phyloP scores from a whole-genome alignment of 495 filamentous ascomycete genomes.

The Parathielavia hyrcaniae region DNA sequence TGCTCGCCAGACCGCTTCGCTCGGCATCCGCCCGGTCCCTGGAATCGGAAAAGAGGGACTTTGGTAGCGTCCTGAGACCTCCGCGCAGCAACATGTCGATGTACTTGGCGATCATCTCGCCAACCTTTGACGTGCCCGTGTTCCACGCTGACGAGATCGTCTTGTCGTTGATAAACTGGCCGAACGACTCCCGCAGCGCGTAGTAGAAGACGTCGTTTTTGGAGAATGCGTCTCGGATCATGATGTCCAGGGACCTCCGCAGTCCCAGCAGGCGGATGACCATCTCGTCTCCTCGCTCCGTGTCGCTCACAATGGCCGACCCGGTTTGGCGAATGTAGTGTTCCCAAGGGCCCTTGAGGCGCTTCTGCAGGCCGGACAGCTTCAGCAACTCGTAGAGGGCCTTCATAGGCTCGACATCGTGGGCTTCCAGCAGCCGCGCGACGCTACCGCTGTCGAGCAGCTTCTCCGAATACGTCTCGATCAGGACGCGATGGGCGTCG shows the following conservation, averaged over 20 bases:
- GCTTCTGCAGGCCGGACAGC: conserved; percentile 53
- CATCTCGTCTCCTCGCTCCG: conserved; percentile 75
- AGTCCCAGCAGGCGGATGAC: conserved; percentile 73
- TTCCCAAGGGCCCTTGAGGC: conserved; percentile 66
- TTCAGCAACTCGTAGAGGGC: conserved; percentile 74
- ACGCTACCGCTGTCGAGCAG: conserved; percentile 59
- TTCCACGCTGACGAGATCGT: conserved; percentile 62
- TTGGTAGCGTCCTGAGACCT: conserved; percentile 72
- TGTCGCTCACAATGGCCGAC: conserved; percentile 70
- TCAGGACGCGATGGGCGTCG: conserved; percentile 60
- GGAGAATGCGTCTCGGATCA: conserved; percentile 65
- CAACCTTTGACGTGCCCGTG: conserved; percentile 83
- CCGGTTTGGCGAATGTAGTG: conserved; percentile 74
- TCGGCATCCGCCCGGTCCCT: conserved; percentile 48
- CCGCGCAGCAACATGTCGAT: conserved; percentile 85
- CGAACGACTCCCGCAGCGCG: conserved; percentile 75
- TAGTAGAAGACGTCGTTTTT: conserved; percentile 67
- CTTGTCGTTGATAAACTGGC: conserved; percentile 80
- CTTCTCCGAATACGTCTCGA: conserved; percentile 54
- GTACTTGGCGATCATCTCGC: conserved; percentile 98
- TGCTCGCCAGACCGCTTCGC: conserved; percentile 48
- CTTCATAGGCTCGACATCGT: conserved; percentile 59
- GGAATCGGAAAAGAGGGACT: conserved; percentile 46
- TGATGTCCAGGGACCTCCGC: conserved; percentile 70
- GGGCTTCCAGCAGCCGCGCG: conserved; percentile 58